Base-by-base conservation (phyloP, 768 basidiomycete species). In the Hygrocybe coccinea region DNA sequence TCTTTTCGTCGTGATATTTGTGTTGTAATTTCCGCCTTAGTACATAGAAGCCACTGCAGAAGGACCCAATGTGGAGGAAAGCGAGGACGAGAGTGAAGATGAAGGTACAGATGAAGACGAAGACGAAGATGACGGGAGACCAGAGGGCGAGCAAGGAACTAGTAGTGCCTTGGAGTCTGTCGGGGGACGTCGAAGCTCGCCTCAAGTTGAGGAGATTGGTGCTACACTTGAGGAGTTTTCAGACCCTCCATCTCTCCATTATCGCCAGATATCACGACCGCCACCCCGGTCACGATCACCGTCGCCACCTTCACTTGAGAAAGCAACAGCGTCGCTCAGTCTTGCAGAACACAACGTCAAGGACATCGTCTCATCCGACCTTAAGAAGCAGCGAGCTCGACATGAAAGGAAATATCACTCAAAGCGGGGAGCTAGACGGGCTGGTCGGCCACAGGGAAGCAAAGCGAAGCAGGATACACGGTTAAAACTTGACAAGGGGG, bases 391-490 rank as follows among this genome's bases (percentile, higher is more conserved):
- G 49, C 84, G 82, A 2, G 77, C 80, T 17, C 80, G 80, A 56
- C 79, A 88, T 62, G 79, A 87, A 64, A 78, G 80, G 55, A 90
- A 89, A 67, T 81, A 89, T 66, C 92, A 95, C 72, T 83, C 88
- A 1, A 89, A 86, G 69, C 81, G 84, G 58, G 77, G 79, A 6
- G 76, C 76, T 2, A 79, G 81, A 52, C 76, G 82, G 54, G 81
- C 77, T 25, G 88, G 88, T 22, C 75, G 89, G 37, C 74, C 83
- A 21, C 83, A 85, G 60, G 92, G 92, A 19, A 91, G 88, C 67
- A 95, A 95, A 67, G 85, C 85, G 53, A 95, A 91, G 71, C 83
- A 85, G 64, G 89, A 92, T 63, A 79, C 71, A 29, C 75, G 81
- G 56, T 79, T 90, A 10, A 84, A 81, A 62, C 48, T 81, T 39